Percentiles rank a stretch among this genome's conserved stretches.
Conservation (phyloP, 176 grass and related monocot genomes). For the Avena insularis region DNA sequence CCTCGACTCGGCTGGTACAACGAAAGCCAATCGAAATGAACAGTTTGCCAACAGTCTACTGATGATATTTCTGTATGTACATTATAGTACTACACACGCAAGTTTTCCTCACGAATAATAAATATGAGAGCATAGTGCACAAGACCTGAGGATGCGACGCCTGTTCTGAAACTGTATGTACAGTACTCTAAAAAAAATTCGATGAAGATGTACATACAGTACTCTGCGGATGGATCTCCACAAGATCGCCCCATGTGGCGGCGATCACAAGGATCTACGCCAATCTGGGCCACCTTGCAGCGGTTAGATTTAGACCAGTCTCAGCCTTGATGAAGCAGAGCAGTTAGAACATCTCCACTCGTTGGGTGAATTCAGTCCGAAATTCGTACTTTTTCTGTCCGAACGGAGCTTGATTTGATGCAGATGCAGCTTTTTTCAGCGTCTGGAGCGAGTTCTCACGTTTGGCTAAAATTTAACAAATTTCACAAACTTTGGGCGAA, state of each 20-base stretch:
- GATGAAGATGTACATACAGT: background rate
- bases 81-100: too few relatives aligned
- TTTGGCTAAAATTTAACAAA: too few relatives aligned
- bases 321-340: background rate
- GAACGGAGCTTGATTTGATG: too few relatives aligned
- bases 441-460: too few relatives aligned
- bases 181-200: background rate
- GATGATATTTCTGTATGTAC: background rate
- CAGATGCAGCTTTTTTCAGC: too few relatives aligned
- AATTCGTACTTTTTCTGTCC: too few relatives aligned
- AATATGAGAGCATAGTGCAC: too few relatives aligned
- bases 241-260: conserved; percentile 18
- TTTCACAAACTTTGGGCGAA: too few relatives aligned
- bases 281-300: background rate
- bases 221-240: background rate
- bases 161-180: background rate
- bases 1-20: background rate
- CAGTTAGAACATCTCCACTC: too few relatives aligned
- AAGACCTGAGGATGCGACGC: background rate
- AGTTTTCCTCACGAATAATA: too few relatives aligned
- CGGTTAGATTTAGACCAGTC: background rate
- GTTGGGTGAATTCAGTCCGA: too few relatives aligned
- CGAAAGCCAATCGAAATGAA: background rate
- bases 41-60: background rate
- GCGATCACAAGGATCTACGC: background rate